Evolutionary conservation across 176 grass and related monocot species (phyloP).

Genomic region (Oryza nivara): DNA sequence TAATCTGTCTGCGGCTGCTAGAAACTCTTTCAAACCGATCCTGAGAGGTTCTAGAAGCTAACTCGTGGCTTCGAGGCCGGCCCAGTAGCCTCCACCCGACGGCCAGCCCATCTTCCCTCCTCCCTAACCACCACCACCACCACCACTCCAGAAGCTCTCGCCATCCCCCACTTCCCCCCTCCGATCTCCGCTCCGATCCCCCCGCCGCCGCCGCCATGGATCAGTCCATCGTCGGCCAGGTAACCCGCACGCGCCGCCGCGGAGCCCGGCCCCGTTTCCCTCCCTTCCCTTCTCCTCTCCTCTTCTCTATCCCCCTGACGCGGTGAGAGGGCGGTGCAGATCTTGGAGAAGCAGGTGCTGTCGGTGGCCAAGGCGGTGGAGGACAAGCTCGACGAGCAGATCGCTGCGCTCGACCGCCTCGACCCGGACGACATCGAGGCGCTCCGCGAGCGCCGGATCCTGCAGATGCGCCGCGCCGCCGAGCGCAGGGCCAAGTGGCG

Average conservation of each 20-base stretch:
- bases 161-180: not conserved
- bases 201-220: conserved; percentile 21
- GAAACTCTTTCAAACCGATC: too few species aligned
- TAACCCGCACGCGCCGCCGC: not conserved
- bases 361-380: conserved; percentile 83
- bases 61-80: too few species aligned
- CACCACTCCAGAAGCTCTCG: too few species aligned
- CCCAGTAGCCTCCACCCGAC: too few species aligned
- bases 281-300: not conserved
- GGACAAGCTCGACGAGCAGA: conserved; percentile 88
- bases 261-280: not conserved
- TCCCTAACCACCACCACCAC: not conserved
- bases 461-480: conserved; percentile 92
- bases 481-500: conserved; percentile 82
- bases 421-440: conserved; percentile 85
- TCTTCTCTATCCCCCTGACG: not conserved
- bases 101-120: not conserved
- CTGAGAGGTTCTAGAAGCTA: too few species aligned
- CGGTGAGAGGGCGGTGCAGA: conserved; percentile 41
- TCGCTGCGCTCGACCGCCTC: conserved; percentile 68
- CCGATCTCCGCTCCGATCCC: not conserved
- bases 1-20: too few species aligned
- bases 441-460: conserved; percentile 83
- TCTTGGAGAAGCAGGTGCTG: conserved; percentile 87
- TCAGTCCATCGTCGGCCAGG: conserved; percentile 31